Percentiles rank a stretch among this genome's conserved stretches.
Conservation (phyloP, 2,329 filamentous ascomycete genomes). For the Neonectria magnoliae region DNA sequence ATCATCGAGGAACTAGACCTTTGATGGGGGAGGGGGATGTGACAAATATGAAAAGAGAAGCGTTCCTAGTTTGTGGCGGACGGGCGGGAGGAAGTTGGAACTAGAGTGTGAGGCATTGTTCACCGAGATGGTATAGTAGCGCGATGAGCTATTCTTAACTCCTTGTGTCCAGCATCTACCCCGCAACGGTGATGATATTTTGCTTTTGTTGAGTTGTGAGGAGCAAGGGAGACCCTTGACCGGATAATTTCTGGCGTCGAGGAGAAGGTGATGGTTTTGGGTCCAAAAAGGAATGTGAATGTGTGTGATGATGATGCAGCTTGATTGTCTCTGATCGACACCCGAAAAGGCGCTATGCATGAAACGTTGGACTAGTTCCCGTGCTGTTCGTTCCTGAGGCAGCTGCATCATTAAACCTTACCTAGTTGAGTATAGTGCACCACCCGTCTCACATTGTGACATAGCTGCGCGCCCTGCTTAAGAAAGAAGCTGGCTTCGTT, state of each 20-base stretch:
- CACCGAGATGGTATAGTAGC: not conserved
- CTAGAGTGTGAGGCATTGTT: not conserved
- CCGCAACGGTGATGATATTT: not conserved
- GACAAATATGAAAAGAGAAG: not conserved
- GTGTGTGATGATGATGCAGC: not conserved
- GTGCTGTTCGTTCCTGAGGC: not conserved
- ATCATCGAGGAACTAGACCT: not conserved
- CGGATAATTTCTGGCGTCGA: not conserved
- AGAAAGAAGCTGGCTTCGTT: not conserved
- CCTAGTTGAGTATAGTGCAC: not conserved
- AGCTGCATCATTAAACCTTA: not conserved
- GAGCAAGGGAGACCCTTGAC: not conserved
- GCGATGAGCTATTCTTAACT: not conserved
- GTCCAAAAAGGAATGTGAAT: not conserved
- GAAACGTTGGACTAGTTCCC: not conserved
- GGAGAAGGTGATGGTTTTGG: not conserved
- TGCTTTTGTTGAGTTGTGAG: not conserved
- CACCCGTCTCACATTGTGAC: not conserved
- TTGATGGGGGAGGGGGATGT: not conserved
- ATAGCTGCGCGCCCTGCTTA: not conserved
- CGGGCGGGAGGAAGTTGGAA: slow-evolving; percentile 9
- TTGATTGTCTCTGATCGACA: not conserved
- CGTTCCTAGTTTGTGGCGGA: slow-evolving; percentile 3
- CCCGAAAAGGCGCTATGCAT: no score
- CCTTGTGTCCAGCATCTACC: not conserved